Evolutionary conservation across 2,329 filamentous ascomycete genomes (phyloP).

Genomic region (Fusarium decemcellulare): DNA sequence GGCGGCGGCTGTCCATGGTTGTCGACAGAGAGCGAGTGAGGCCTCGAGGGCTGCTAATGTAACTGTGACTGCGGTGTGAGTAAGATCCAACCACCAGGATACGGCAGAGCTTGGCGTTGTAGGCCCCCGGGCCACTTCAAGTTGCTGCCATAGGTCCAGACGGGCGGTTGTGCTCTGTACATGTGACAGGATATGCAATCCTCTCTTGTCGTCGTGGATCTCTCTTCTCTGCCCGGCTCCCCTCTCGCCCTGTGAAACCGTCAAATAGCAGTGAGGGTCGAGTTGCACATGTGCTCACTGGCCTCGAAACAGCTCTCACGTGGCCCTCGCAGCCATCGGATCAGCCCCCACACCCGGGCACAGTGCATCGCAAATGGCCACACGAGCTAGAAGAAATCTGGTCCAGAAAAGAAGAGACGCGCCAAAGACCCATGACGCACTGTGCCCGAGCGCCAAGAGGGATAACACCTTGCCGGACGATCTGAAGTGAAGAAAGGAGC

Average conservation of each 20-base stretch:
- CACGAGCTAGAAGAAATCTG: background rate
- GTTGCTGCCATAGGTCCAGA: background rate
- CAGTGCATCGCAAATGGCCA: constrained; percentile 7
- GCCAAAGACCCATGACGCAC: background rate
- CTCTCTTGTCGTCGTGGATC: background rate
- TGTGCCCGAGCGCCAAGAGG: constrained; percentile 5
- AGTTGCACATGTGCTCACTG: constrained; percentile 23
- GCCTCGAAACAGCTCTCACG: constrained; percentile 33
- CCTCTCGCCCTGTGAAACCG: background rate
- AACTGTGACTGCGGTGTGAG: constrained; percentile 4
- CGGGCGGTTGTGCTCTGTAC: background rate
- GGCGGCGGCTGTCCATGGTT: background rate
- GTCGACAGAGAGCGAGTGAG: background rate
- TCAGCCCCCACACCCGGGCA: constrained; percentile 8
- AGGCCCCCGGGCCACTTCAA: background rate
- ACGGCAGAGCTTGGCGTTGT: constrained; percentile 7
- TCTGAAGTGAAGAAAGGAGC: constrained; percentile 9
- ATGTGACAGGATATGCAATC: constrained; percentile 8
- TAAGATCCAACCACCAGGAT: background rate
- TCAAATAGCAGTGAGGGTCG: constrained; percentile 16
- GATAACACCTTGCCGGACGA: constrained; percentile 7
- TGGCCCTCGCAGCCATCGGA: constrained; percentile 26
- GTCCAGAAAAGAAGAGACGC: background rate
- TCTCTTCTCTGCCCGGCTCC: background rate
- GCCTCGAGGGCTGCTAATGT: constrained; percentile 8